Percentiles rank a stretch among this genome's conserved stretches.
phyloP scores from a whole-genome alignment of 495 filamentous ascomycete species.

The Annulohypoxylon maeteangense region DNA sequence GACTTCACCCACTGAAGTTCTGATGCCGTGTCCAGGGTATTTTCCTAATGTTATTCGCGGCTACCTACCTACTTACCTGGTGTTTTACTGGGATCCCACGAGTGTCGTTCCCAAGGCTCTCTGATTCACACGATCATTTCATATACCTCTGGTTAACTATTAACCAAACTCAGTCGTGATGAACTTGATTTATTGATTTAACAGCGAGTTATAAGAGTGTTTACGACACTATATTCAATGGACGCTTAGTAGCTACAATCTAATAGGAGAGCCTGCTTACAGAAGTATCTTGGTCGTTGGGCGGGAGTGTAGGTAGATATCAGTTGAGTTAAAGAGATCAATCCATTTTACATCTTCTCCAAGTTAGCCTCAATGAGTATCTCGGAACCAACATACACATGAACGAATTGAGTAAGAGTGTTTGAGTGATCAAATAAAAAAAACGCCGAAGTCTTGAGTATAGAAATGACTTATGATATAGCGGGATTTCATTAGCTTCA shows the following conservation, averaged over 20 bases:
- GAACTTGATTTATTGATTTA: not conserved
- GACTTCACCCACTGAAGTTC: not conserved
- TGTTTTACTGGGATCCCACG: not conserved
- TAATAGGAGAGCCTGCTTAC: not conserved
- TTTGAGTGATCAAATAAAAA: not conserved
- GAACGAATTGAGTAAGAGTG: not conserved
- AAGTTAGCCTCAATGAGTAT: not conserved
- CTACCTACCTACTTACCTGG: not conserved
- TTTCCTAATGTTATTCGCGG: not conserved
- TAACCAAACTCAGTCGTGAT: not conserved
- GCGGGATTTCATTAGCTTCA: too few species aligned
- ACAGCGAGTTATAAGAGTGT: not conserved
- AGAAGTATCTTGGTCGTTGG: not conserved
- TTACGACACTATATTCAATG: not conserved
- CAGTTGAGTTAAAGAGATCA: not conserved
- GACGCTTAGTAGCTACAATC: not conserved
- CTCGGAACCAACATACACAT: not conserved
- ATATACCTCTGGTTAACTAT: not conserved
- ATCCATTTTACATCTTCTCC: not conserved
- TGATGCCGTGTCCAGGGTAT: not conserved
- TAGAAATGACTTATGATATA: too few species aligned
- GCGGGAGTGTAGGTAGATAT: not conserved
- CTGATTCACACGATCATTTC: not conserved
- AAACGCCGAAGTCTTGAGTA: too few species aligned
- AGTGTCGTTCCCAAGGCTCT: not conserved